These are phyloP conservation scores for Musa beccarii DNA, from an alignment of 176 grass and related monocot genomes.

Conservation along the genomic window DNA sequence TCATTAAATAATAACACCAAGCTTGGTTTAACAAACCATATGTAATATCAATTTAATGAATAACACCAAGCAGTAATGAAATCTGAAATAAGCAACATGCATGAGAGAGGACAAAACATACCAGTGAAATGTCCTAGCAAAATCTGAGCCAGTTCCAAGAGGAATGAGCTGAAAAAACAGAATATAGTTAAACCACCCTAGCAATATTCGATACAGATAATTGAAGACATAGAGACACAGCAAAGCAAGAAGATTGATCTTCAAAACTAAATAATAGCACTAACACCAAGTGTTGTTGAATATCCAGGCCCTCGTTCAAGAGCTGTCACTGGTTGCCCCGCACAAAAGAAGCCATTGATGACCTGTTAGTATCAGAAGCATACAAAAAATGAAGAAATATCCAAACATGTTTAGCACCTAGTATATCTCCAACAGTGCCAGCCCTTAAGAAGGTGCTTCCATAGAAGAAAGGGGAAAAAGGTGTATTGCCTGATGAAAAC, in stretches of 20 bases:
- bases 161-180: constrained; percentile 69
- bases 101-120: constrained; percentile 31
- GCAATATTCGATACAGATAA: not conserved
- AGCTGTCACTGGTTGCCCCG: constrained; percentile 43
- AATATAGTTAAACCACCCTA: not conserved
- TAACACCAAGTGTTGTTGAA: constrained; percentile 69
- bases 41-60: not conserved
- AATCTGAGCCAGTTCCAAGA: constrained; percentile 95
- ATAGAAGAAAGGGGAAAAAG: no score
- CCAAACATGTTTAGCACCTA: not conserved
- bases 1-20: constrained; percentile 8
- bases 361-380: constrained; percentile 41
- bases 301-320: constrained; percentile 41
- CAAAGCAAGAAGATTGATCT: constrained; percentile 26
- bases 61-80: constrained; percentile 2
- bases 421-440: not conserved
- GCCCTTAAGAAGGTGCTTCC: no score
- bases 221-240: not conserved
- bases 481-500: no score
- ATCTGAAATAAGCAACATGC: constrained; percentile 3
- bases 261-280: constrained; percentile 18
- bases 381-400: not conserved
- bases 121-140: constrained; percentile 88
- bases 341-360: constrained; percentile 82
- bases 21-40: constrained; percentile 22